Evolutionary conservation across 306 rosid genomes (phyloP), one percentile per base, ranked within the genome.

Genomic region (Citrullus colocynthis): DNA sequence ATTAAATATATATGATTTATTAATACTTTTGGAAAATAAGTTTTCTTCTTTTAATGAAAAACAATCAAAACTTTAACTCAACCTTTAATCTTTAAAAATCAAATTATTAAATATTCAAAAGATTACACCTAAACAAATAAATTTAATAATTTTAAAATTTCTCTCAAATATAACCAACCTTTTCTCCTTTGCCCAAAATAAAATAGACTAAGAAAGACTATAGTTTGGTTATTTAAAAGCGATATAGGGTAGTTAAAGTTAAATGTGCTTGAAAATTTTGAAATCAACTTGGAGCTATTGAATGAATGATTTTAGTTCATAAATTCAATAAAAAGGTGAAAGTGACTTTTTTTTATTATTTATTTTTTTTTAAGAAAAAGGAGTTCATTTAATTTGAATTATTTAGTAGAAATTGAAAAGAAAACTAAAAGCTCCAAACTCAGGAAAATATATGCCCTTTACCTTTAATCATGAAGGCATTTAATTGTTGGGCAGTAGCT

Each of bases 401-500:
- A 61, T 62, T 14, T 6, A 6, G n/a, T 15, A 32, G 8, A 16
- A 64, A 17, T 3, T 64, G 67, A 15, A 62, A 60, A 9, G 20
- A 32, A 62, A 62, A 16, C 54, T 6, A 64, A 64, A 36, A 28
- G 24, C 13, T 18, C 49, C 37, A 64, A 64, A 64, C 49, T 64
- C 28, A 36, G 72, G 20, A 7, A 16, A 32, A 36, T 16, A 10
- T 59, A 64, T 64, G 13, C 13, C 21, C 6, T 36, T 17, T 20
- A 67, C 32, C 34, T 42, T 42, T 67, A 67, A 67, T 67, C 54
- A 67, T 42, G 74, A 42, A 67, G 55, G 55, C 55, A 67, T 44
- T 67, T 67, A 41, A 67, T 67, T 67, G 55, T 20, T 42, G 74
- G 55, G 74, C 74, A 67, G 55, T 67, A 42, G 36, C 36, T 67